Conservation (phyloP, 2,329 filamentous ascomycete species). For the Pezicula neosporulosa region DNA sequence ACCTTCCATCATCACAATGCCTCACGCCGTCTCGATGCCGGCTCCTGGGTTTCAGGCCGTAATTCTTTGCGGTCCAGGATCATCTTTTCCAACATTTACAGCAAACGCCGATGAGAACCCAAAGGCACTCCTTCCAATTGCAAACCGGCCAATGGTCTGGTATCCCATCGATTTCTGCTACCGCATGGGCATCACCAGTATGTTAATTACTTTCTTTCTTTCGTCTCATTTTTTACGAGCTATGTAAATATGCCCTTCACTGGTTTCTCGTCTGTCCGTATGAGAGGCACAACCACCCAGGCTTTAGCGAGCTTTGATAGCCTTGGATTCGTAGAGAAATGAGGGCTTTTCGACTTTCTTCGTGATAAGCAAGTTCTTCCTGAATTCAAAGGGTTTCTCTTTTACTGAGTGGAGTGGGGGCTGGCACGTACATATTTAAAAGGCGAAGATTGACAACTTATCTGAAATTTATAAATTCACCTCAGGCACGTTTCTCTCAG, state of each 20-base stretch:
- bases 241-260: neutral
- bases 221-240: neutral
- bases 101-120: constrained; percentile 76
- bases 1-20: constrained; percentile 47
- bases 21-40: constrained; percentile 71
- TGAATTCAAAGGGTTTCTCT: too few species aligned
- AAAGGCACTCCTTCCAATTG: constrained; percentile 78
- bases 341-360: too few species aligned
- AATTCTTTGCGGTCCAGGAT: constrained; percentile 79
- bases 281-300: too few species aligned
- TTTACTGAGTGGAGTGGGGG: too few species aligned
- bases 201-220: constrained; percentile 26
- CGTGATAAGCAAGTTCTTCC: too few species aligned
- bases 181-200: constrained; percentile 73
- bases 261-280: neutral
- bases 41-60: constrained; percentile 77
- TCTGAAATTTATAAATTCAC: too few species aligned
- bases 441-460: too few species aligned
- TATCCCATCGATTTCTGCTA: constrained; percentile 85
- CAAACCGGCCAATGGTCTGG: constrained; percentile 87
- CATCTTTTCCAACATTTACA: constrained; percentile 79
- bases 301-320: too few species aligned
- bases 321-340: too few species aligned
- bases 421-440: too few species aligned
- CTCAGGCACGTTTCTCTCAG: too few species aligned